These are phyloP conservation scores for Dendrobium nobile DNA, from an alignment of 106 monocot species.

Conservation along the genomic window DNA sequence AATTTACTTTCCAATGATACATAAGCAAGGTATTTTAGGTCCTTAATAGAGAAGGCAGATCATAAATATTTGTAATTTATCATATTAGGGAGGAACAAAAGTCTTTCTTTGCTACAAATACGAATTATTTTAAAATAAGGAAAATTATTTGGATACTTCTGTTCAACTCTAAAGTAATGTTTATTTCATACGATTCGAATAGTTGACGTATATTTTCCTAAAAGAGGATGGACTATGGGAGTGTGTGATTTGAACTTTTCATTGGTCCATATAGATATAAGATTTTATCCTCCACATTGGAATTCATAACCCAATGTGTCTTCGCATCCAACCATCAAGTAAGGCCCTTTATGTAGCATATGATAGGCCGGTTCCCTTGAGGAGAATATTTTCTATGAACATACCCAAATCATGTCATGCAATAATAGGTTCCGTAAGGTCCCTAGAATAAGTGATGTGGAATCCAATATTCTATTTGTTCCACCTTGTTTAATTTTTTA, in stretches of 20 bases:
- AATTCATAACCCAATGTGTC: constrained; percentile 3
- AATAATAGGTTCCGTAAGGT: not conserved
- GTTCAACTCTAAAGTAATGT: not conserved
- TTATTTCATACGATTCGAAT: not conserved
- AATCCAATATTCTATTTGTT: constrained; percentile 7
- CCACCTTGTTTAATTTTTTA: not conserved
- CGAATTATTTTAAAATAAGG: too few species aligned
- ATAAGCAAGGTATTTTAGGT: too few species aligned
- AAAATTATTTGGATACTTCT: not conserved
- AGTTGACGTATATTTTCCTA: constrained; percentile 11
- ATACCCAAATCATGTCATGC: not conserved
- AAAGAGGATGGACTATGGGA: constrained; percentile 13
- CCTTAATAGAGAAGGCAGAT: too few species aligned
- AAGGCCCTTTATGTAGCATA: not conserved
- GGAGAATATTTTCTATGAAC: constrained; percentile 10
- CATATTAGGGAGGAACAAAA: too few species aligned
- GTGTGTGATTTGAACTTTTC: constrained; percentile 14
- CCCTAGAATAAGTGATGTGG: constrained; percentile 4
- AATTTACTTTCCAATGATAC: too few species aligned
- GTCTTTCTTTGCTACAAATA: too few species aligned
- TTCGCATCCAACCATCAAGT: constrained; percentile 7
- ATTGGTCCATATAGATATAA: constrained; percentile 14
- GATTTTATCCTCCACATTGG: constrained; percentile 6
- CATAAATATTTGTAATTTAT: too few species aligned
- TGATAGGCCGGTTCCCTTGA: not conserved